Conservation (phyloP, 306 rosid species). For the Senna tora region DNA sequence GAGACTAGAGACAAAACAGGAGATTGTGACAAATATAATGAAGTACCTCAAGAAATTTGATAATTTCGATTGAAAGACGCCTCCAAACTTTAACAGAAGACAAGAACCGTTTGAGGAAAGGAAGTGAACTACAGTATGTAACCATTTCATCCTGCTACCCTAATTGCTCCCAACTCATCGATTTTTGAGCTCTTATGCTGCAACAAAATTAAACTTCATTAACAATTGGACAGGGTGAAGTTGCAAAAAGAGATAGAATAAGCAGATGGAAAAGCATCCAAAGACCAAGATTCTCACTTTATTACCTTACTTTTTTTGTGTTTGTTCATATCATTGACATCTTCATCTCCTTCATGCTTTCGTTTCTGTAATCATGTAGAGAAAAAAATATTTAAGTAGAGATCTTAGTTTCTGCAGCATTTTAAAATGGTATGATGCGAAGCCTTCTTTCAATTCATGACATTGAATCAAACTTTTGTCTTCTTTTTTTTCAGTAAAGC, state of each 20-base stretch:
- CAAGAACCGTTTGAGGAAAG: constrained; percentile 55
- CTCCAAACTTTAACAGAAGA: constrained; percentile 54
- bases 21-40: constrained; percentile 30
- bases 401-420: constrained; percentile 17
- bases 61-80: constrained; percentile 48
- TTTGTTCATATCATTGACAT: constrained; percentile 77
- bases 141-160: constrained; percentile 65
- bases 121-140: constrained; percentile 43
- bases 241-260: constrained; percentile 7
- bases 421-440: constrained; percentile 21
- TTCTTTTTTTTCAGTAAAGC: too few relatives aligned
- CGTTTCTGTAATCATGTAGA: constrained; percentile 73
- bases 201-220: constrained; percentile 18
- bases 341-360: constrained; percentile 99
- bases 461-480: constrained; percentile 19
- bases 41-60: constrained; percentile 62
- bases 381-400: constrained; percentile 23
- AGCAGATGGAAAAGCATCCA: constrained; percentile 1
- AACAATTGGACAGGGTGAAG: constrained; percentile 18
- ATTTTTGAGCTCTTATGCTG: constrained; percentile 77
- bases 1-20: constrained; percentile 22
- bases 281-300: constrained; percentile 28
- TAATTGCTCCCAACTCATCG: constrained; percentile 69
- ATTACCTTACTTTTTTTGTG: constrained; percentile 99
- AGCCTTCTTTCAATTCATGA: background rate